A percentile compares a stretch with the other conserved stretches of the same genome.
Evolutionary conservation across 768 basidiomycete genomes (phyloP).

Genomic region (Panaeolus cyanescens): DNA sequence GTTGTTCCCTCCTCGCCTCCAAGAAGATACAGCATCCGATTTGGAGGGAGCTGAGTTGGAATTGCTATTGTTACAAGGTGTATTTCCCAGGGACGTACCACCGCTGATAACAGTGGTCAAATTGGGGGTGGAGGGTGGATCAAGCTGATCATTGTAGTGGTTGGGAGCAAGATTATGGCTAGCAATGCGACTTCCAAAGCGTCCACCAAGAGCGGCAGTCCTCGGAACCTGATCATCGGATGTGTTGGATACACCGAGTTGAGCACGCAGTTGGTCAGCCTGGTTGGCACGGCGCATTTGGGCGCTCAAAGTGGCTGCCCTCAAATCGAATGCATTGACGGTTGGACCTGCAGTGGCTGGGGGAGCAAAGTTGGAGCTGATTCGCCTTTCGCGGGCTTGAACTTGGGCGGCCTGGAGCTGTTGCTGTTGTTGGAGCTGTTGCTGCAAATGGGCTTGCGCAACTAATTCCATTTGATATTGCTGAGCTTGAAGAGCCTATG

Average conservation of each 20-base stretch:
- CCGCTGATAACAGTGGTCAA: conserved; percentile 73
- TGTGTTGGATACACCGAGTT: conserved; percentile 46
- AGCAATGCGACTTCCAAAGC: conserved; percentile 67
- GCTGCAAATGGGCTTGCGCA: conserved; percentile 58
- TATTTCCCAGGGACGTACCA: conserved; percentile 66
- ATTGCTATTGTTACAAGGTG: conserved; percentile 40
- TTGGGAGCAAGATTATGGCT: conserved; percentile 40
- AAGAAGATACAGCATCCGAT: conserved; percentile 77
- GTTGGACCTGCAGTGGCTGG: conserved; percentile 78
- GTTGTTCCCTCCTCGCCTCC: conserved; percentile 76
- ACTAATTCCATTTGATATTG: conserved; percentile 76
- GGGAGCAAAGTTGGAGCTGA: conserved; percentile 48
- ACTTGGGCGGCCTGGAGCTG: conserved; percentile 30
- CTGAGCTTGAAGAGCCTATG: conserved; percentile 68
- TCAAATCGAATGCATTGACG: conserved; percentile 64
- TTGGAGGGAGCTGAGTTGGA: conserved; percentile 58
- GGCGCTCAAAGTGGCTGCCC: conserved; percentile 52
- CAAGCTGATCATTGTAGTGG: conserved; percentile 39
- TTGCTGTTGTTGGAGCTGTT: conserved; percentile 33
- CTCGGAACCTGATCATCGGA: conserved; percentile 70
- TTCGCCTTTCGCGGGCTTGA: conserved; percentile 47
- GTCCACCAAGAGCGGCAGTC: conserved; percentile 79
- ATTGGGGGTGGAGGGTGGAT: conserved; percentile 57
- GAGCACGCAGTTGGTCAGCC: conserved; percentile 64
- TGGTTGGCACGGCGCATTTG: conserved; percentile 72